Percentiles rank a stretch among this genome's conserved stretches.
Conservation (phyloP, 208 protist species). For the Leishmania arabica region DNA sequence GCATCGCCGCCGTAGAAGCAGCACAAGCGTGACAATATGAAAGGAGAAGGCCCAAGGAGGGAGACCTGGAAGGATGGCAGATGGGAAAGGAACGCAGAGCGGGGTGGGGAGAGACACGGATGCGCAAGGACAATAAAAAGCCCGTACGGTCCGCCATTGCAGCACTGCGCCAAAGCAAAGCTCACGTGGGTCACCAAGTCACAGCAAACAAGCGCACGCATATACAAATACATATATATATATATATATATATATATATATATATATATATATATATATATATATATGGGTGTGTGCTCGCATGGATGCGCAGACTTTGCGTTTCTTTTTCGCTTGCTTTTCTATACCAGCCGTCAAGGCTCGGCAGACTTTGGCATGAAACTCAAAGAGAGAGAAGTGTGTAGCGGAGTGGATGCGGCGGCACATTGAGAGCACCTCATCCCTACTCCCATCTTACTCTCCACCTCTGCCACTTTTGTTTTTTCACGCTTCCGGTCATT, state of each 20-base stretch:
- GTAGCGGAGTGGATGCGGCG: neutral
- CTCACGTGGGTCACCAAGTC: neutral
- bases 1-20: neutral
- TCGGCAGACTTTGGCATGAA: neutral
- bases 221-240: no score
- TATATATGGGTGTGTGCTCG: neutral
- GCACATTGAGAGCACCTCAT: neutral
- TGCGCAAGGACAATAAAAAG: no score
- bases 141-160: neutral
- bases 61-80: neutral
- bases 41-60: neutral
- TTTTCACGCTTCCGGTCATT: neutral
- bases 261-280: no score
- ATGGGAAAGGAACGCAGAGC: neutral
- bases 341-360: neutral
- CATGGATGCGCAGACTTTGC: neutral
- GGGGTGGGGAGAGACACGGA: neutral
- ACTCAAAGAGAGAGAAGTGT: conserved; percentile 1
- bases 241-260: no score
- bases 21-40: neutral
- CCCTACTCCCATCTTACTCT: neutral
- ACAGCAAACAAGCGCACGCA: neutral
- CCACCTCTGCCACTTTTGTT: neutral
- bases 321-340: neutral
- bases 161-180: neutral